Conservation (phyloP, 1,139 yeast species). For the Debaryomycetaceae sp. region DNA sequence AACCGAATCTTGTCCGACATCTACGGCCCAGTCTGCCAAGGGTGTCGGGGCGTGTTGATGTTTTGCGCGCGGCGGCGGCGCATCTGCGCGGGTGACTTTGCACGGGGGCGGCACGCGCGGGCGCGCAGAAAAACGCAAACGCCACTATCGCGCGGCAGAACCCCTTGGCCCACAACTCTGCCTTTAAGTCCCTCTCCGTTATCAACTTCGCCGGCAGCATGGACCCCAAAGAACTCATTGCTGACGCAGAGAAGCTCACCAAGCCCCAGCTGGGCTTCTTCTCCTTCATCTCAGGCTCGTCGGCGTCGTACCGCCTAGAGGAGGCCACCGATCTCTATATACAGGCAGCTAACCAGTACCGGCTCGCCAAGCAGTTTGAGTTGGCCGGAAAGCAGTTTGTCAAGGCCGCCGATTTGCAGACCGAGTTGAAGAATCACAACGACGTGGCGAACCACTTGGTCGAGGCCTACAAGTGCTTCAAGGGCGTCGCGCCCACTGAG, state of each 20-base stretch:
- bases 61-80: too few relatives aligned
- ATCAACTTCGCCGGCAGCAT: conserved; percentile 20
- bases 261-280: conserved; percentile 73
- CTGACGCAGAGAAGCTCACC: conserved; percentile 41
- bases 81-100: too few relatives aligned
- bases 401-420: conserved; percentile 79
- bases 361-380: conserved; percentile 65
- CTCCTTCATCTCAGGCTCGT: conserved; percentile 66
- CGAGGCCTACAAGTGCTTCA: conserved; percentile 87
- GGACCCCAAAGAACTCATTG: conserved; percentile 38
- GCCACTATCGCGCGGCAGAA: conserved; percentile 2
- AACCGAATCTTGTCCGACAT: conserved; percentile 44
- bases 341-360: conserved; percentile 87
- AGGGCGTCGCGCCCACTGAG: conserved; percentile 65
- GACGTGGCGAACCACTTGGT: conserved; percentile 89
- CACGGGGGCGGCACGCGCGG: too few relatives aligned
- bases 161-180: conserved; percentile 2
- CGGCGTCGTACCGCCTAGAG: conserved; percentile 64
- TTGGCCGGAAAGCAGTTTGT: conserved; percentile 82
- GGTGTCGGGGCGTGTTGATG: too few relatives aligned
- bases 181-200: too few relatives aligned
- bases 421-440: conserved; percentile 72
- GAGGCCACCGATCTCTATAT: conserved; percentile 89
- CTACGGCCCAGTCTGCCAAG: too few relatives aligned
- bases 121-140: too few relatives aligned